Conservation (phyloP, 176 grass and related monocot genomes). For the Puccinellia tenuiflora region DNA sequence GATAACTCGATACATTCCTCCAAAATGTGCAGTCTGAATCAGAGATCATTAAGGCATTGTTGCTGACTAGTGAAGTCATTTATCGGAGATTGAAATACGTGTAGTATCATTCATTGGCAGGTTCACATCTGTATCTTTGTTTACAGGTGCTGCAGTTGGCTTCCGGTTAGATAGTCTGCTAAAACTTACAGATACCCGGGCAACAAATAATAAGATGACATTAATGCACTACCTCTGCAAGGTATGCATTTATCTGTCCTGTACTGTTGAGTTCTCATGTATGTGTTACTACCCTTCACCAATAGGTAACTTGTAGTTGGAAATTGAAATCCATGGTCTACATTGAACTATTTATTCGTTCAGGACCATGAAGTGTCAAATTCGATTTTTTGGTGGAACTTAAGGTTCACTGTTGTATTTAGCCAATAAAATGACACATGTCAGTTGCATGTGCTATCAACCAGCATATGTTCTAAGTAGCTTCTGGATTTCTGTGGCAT, state of each 20-base stretch:
- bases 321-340: background rate
- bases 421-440: background rate
- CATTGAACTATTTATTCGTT: background rate
- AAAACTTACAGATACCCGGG: slow-evolving; percentile 99
- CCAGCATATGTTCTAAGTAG: background rate
- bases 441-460: background rate
- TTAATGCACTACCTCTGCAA: slow-evolving; percentile 97
- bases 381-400: background rate
- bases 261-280: slow-evolving; percentile 16
- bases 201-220: slow-evolving; percentile 98
- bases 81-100: background rate
- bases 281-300: slow-evolving; percentile 4
- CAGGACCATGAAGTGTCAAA: background rate
- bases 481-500: background rate
- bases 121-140: slow-evolving; percentile 27
- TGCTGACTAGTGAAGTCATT: background rate
- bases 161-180: slow-evolving; percentile 94
- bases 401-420: background rate
- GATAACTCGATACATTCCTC: background rate
- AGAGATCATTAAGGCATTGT: background rate
- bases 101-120: background rate
- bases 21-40: background rate
- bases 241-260: slow-evolving; percentile 45
- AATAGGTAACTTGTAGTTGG: background rate
- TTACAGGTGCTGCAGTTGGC: slow-evolving; percentile 82